phyloP scores from a whole-genome alignment of 2,329 filamentous ascomycete genomes.

The Fusarium agapanthi region DNA sequence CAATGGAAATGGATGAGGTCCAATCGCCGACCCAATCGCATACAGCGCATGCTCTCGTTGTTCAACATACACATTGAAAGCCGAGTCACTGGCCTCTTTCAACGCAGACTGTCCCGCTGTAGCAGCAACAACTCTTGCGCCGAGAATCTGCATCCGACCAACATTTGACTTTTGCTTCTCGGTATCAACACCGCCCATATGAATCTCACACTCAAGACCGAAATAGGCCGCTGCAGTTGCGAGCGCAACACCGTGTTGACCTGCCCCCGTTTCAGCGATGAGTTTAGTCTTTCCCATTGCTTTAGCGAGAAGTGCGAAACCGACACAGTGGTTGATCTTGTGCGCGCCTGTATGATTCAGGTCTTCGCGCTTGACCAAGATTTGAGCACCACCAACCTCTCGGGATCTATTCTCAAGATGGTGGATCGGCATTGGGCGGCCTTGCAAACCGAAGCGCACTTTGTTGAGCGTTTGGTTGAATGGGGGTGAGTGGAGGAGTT shows the following conservation, averaged over 20 bases:
- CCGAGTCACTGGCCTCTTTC: slow-evolving; percentile 9
- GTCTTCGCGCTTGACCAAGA: slow-evolving; percentile 4
- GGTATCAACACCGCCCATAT: background rate
- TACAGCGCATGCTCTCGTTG: background rate
- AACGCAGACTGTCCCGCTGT: slow-evolving; percentile 3
- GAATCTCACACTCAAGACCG: background rate
- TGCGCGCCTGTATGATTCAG: slow-evolving; percentile 3
- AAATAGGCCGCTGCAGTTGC: slow-evolving; percentile 7
- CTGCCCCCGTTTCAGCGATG: slow-evolving; percentile 6
- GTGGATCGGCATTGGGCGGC: slow-evolving; percentile 3
- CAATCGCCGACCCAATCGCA: slow-evolving; percentile 2
- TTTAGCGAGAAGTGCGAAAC: slow-evolving; percentile 10
- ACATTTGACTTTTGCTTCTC: slow-evolving; percentile 13
- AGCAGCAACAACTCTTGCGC: background rate
- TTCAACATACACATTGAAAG: background rate
- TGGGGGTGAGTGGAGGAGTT: background rate
- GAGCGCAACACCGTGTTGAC: slow-evolving; percentile 9
- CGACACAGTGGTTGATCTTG: slow-evolving; percentile 13
- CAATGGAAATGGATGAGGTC: slow-evolving; percentile 2
- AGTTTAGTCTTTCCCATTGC: slow-evolving; percentile 4
- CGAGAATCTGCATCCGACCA: slow-evolving; percentile 2
- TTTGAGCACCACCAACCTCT: background rate
- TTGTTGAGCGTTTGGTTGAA: background rate
- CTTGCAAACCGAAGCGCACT: background rate
- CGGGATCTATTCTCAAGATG: background rate